Base-by-base conservation (phyloP, 2,329 filamentous ascomycete genomes). In the Aspergillus caelatus region DNA sequence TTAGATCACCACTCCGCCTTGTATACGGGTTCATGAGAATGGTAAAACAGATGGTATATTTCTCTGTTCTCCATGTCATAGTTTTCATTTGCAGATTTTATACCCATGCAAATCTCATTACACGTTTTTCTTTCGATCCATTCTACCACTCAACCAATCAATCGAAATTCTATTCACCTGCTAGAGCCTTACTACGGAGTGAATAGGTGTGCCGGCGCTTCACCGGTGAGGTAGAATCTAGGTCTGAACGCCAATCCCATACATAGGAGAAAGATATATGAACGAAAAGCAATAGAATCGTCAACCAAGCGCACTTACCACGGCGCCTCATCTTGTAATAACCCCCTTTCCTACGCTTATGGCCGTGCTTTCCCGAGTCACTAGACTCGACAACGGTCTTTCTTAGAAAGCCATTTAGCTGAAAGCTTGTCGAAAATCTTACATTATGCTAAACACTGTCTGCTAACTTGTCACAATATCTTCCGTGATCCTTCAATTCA, bases 21-120 rank as follows among this genome's bases (percentile, higher is more conserved):
- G 16, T 52, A 10, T 28, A 52, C 14, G 48, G 48, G 12, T 19
- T 52, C 48, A 52, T 52, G 50, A 34, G 50, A 53, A 53, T 53
- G 50, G 52, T 34, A 55, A 39, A 39, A 36, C 34, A 55, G 32
- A 39, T 28, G 26, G 28, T 53, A 30, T 53, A 14, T 48, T 23
- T 32, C 14, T 52, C 30, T 34, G 21, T 55, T 36, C 34, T 55
- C 34, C 52, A 36, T 36, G 52, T 41, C 34, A 55, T 55, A 55
- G 52, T 34, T 55, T 54, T 55, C 28, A 52, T 52, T 52, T 39
- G 52, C 52, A 55, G 34, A 55, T 36, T 55, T 39, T 55, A 55
- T 55, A 55, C 52, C 52, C 52, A 39, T 26, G 52, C 52, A 55
- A 55, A 39, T 55, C 23, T 55, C 52, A 55, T 55, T 55, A 11